Evolutionary conservation across 768 basidiomycete genomes (phyloP).

Genomic region (Holtermannia corniformis): DNA sequence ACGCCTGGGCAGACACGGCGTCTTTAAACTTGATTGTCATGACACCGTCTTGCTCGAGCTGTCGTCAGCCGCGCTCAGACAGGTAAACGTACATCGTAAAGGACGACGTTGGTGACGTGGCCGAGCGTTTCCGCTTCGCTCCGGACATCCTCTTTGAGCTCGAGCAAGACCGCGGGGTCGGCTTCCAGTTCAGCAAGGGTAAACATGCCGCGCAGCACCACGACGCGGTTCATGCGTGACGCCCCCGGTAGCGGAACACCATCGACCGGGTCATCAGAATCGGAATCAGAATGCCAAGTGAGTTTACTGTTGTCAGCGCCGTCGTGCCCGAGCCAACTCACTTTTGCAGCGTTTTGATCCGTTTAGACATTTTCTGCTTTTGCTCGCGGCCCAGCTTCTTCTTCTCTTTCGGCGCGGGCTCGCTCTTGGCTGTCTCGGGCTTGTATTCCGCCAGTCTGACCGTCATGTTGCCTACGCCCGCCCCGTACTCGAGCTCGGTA

Average conservation of each 20-base stretch:
- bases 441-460: slow-evolving; percentile 38
- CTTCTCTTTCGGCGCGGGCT: slow-evolving; percentile 30
- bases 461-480: slow-evolving; percentile 47
- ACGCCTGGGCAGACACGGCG: slow-evolving; percentile 83
- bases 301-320: slow-evolving; percentile 56
- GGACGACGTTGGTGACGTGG: slow-evolving; percentile 86
- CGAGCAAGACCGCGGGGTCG: slow-evolving; percentile 73
- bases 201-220: slow-evolving; percentile 94
- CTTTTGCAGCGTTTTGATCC: slow-evolving; percentile 45
- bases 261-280: slow-evolving; percentile 52
- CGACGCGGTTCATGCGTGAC: slow-evolving; percentile 54
- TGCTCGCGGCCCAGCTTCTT: slow-evolving; percentile 40
- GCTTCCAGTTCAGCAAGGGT: slow-evolving; percentile 72
- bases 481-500: slow-evolving; percentile 77
- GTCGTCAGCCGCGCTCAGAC: slow-evolving; percentile 7
- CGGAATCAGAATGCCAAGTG: slow-evolving; percentile 90
- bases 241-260: slow-evolving; percentile 44
- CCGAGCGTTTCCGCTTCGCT: slow-evolving; percentile 84
- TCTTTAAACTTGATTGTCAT: slow-evolving; percentile 97
- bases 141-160: slow-evolving; percentile 91
- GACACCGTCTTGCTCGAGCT: slow-evolving; percentile 87
- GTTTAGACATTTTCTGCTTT: slow-evolving; percentile 37
- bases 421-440: slow-evolving; percentile 1
- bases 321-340: slow-evolving; percentile 40
- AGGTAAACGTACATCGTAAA: slow-evolving; percentile 72